Evolutionary conservation across 169 alveolate genomes (phyloP).

Genomic region (Plasmodium gonderi): DNA sequence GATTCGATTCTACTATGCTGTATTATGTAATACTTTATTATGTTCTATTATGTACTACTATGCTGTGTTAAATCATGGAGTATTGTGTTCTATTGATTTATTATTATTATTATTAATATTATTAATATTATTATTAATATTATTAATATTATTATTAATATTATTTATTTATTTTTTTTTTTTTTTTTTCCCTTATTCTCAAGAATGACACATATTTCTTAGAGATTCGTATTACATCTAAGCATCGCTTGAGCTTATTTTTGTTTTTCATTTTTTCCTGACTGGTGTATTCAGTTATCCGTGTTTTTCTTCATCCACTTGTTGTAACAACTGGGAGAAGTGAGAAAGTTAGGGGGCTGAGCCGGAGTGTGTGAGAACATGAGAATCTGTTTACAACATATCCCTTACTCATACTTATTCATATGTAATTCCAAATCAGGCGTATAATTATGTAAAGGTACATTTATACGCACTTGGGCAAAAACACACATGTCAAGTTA

Average conservation of each 20-base stretch:
- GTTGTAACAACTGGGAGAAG: not conserved
- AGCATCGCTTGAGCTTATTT: constrained; percentile 63
- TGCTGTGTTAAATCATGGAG: not conserved
- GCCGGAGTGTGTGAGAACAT: not conserved
- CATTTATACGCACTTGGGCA: not conserved
- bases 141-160: too few relatives aligned
- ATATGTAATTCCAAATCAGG: not conserved
- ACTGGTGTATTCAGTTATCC: not conserved
- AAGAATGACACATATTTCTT: not conserved
- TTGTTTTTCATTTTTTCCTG: constrained; percentile 62
- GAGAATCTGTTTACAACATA: not conserved
- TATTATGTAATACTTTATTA: too few relatives aligned
- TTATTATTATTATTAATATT: too few relatives aligned
- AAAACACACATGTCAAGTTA: not conserved
- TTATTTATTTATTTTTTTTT: not conserved
- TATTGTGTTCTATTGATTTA: too few relatives aligned
- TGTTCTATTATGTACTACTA: not conserved
- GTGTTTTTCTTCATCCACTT: not conserved
- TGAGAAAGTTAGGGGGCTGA: not conserved
- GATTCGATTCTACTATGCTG: too few relatives aligned
- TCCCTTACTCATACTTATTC: not conserved
- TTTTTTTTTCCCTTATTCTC: not conserved
- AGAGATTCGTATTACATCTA: constrained; percentile 50
- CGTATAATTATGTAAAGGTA: not conserved
- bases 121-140: too few relatives aligned